Evolutionary conservation across 164 flowering plant species (phyloP), one percentile per base, ranked within the genome.

Genomic region (Umbilicus rupestris): DNA sequence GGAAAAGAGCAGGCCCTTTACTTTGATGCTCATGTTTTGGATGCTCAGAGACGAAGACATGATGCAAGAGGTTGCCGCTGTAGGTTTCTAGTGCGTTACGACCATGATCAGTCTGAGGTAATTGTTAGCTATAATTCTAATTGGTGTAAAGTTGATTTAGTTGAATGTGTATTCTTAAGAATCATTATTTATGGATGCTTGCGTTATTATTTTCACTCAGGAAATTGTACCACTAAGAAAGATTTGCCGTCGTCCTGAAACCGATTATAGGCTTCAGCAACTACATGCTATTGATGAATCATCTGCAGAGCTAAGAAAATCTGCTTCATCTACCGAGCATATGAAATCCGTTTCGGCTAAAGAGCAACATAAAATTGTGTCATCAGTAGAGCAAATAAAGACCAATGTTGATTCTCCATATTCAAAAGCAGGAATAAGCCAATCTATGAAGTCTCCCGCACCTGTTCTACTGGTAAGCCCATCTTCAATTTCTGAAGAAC

Each of bases 1-100:
- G 99, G 99, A 64, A 88, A 89, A 80, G 97, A 94, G 72, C 99
- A 94, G 77, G 99, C 99, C 72, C 92, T 94, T 67, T 94, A 94
- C 79, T 94, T 81, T 78, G 97, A 94, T 77, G 97, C 99, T 24
- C 97, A 88, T 79, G 96, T 94, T 46, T 87, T 94, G 69, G 97
- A 94, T 81, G 89, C 97, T 14, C 96, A 94, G 78, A 78, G 99
- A 69, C 74, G 97, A 71, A 85, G 96, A 68, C 99, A 94, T 77
- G 99, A 94, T 82, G 86, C 85, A 14, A 85, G 99, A 75, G 99
- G 99, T 71, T 94, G 99, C 69, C 97, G 99, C 37, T 94, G 99
- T 76, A 81, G 99, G 79, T 91, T 94, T 72, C 82, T 91, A 64
- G 99, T 94, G 70, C 95, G 97, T 24, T 94, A 91, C 75, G 92